Evolutionary conservation across 305 asterid genomes (phyloP).

Genomic region (Withania somnifera): DNA sequence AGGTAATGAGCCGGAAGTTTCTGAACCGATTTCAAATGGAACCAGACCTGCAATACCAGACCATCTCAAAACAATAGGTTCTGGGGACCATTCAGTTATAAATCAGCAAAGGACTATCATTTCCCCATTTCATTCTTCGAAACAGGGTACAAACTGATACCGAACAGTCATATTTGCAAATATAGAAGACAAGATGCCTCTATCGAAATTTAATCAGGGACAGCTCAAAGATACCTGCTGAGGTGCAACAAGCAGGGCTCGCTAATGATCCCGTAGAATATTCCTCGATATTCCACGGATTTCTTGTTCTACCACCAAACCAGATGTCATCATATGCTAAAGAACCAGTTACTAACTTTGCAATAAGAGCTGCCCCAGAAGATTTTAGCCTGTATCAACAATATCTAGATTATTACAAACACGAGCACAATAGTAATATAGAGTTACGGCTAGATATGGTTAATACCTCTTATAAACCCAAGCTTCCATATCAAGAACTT

Average conservation of each 20-base stretch:
- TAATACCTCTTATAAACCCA: constrained; percentile 93
- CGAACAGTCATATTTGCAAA: background rate
- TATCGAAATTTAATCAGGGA: background rate
- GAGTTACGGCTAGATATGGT: too few species aligned
- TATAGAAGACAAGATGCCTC: background rate
- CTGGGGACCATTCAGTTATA: background rate
- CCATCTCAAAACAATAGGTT: background rate
- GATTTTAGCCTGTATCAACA: constrained; percentile 52
- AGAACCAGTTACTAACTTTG: constrained; percentile 82
- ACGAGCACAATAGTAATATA: background rate
- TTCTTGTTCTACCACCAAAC: constrained; percentile 95
- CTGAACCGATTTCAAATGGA: constrained; percentile 92
- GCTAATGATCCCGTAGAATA: constrained; percentile 90
- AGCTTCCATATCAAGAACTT: constrained; percentile 79
- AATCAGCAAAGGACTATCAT: background rate
- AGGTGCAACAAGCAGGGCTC: constrained; percentile 88
- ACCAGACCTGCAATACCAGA: constrained; percentile 47
- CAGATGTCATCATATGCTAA: constrained; percentile 90
- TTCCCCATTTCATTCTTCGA: background rate
- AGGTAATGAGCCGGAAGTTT: constrained; percentile 86
- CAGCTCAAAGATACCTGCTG: constrained; percentile 46
- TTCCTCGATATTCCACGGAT: constrained; percentile 93
- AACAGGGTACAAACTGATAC: background rate
- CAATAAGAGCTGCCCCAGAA: constrained; percentile 89
- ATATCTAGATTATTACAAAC: background rate